These are phyloP conservation scores for Colletotrichum acutatum DNA, from an alignment of 2,329 filamentous ascomycete genomes.

Conservation along the genomic window DNA sequence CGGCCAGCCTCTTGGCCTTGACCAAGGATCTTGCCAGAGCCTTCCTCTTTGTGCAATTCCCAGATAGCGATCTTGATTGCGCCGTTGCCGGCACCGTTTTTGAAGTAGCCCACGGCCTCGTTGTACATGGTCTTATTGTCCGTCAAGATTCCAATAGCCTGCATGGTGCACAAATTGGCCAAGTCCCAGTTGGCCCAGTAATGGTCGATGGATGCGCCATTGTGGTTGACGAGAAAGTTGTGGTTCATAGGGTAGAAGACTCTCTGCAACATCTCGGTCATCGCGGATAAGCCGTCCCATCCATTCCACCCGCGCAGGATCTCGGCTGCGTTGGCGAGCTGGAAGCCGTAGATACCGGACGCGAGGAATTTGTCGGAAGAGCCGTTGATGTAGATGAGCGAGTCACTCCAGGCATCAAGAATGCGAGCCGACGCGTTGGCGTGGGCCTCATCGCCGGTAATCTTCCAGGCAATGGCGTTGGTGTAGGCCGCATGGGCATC, in stretches of 20 bases:
- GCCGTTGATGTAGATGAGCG: slow-evolving; percentile 46
- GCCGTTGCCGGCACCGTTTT: slow-evolving; percentile 50
- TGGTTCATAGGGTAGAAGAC: slow-evolving; percentile 52
- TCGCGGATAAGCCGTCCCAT: slow-evolving; percentile 43
- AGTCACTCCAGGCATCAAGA: slow-evolving; percentile 51
- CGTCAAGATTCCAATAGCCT: slow-evolving; percentile 53
- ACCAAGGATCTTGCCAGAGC: slow-evolving; percentile 44
- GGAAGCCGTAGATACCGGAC: slow-evolving; percentile 56
- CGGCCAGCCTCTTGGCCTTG: slow-evolving; percentile 55
- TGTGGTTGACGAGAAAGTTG: slow-evolving; percentile 50
- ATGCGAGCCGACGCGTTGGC: slow-evolving; percentile 50
- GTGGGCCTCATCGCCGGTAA: slow-evolving; percentile 48
- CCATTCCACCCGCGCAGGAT: slow-evolving; percentile 48
- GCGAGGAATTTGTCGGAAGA: slow-evolving; percentile 51
- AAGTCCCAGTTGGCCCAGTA: slow-evolving; percentile 59
- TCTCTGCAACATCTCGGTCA: slow-evolving; percentile 45
- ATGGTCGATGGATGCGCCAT: slow-evolving; percentile 45
- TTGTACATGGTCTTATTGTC: slow-evolving; percentile 55
- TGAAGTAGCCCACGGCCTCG: slow-evolving; percentile 52
- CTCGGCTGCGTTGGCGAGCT: slow-evolving; percentile 59
- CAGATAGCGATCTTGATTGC: slow-evolving; percentile 46
- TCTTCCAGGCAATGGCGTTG: slow-evolving; percentile 52
- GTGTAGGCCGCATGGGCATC: slow-evolving; percentile 54
- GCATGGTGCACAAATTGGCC: slow-evolving; percentile 52
- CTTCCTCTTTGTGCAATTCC: slow-evolving; percentile 43